Base-by-base conservation (phyloP, 1,284 basidiomycete genomes). In the Trichosporon coremiiforme region DNA sequence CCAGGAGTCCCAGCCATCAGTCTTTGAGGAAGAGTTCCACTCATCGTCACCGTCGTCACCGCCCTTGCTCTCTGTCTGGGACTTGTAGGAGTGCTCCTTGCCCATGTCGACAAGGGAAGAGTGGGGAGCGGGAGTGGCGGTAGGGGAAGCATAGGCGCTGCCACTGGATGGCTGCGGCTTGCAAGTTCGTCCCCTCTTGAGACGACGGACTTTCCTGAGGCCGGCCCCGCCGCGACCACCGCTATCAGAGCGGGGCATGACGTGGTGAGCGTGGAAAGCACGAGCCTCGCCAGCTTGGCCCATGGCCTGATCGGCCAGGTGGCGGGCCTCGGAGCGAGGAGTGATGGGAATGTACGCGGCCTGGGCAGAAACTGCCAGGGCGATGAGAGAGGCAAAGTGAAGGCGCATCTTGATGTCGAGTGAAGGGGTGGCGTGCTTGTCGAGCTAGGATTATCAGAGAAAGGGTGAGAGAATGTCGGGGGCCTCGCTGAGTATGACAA, bases 151-250 rank as follows among this genome's bases (percentile, higher is more conserved):
- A n/a, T 25, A 60, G 17, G 57, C 57, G 57, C 57, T 60, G 31
- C 31, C 57, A n/a, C 31, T 60, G 57, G 57, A 17, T 4, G 57
- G 31, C 57, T 7, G 12, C 17, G 57, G 57, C 57, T 35, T 33
- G 57, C 57, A 60, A 7, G 31, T 60, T 9, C 67, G 50, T 60
- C 63, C 47, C 31, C 13, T 15, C 64, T 65, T 65, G 20, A 20
- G 22, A 33, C 67, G 67, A 33, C 68, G 68, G 15, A 66, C 65
- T 65, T 69, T 69, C 25, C 68, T 38, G 8, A 66, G 45, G 6
- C 36, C 45, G 15, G 65, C 62, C n/a, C 47, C 47, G 57, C 41
- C 22, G 35, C 64, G 68, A 3, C 35, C 55, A n/a, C n/a, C n/a
- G 55, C 29, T 57, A 57, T 29, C 55, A 57, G 57, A 31, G 17